phyloP scores from a whole-genome alignment of 176 grass and related monocot genomes.

The Musa acuminata region DNA sequence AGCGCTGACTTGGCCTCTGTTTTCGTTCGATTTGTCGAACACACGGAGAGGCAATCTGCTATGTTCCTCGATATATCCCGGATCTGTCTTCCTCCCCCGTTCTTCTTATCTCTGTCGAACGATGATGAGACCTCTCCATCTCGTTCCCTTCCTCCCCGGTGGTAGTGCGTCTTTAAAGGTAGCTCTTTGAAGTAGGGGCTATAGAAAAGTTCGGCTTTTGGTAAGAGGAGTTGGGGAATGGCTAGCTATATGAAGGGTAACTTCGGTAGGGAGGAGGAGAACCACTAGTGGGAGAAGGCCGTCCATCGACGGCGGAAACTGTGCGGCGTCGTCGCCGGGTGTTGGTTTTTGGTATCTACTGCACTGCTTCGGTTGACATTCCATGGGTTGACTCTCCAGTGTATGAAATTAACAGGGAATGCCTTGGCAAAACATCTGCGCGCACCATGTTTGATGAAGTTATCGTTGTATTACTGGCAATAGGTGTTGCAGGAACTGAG shows the following conservation, averaged over 20 bases:
- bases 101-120: too few relatives aligned
- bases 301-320: slow-evolving; percentile 71
- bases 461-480: slow-evolving; percentile 75
- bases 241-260: slow-evolving; percentile 1
- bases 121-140: too few relatives aligned
- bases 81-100: too few relatives aligned
- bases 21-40: too few relatives aligned
- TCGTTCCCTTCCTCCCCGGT: too few relatives aligned
- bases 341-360: slow-evolving; percentile 31
- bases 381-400: not conserved
- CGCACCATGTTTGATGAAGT: slow-evolving; percentile 55
- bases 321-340: slow-evolving; percentile 75
- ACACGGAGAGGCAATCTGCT: too few relatives aligned
- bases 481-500: slow-evolving; percentile 92
- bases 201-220: too few relatives aligned
- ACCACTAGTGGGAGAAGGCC: slow-evolving; percentile 65
- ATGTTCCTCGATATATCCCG: too few relatives aligned
- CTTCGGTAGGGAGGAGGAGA: not conserved
- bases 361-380: not conserved
- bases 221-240: not conserved
- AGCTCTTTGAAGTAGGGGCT: too few relatives aligned
- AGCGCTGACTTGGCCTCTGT: too few relatives aligned
- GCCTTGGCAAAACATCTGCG: slow-evolving; percentile 57
- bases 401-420: not conserved
- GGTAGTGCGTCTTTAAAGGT: too few relatives aligned